Conservation (phyloP, 495 filamentous ascomycete species). For the Podospora bellae-mahoneyi region DNA sequence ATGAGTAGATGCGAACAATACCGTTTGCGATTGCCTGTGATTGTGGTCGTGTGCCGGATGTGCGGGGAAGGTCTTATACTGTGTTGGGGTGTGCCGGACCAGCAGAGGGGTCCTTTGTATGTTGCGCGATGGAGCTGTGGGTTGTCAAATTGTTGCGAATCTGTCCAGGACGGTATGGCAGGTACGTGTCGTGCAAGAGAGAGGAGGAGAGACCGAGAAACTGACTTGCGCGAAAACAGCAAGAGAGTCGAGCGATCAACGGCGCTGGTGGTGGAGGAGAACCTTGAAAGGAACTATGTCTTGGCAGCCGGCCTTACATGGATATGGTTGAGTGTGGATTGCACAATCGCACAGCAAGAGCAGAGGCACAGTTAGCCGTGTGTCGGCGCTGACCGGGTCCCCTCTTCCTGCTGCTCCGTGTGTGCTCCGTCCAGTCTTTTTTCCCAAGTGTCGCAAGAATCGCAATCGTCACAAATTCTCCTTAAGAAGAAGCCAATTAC, state of each 20-base stretch:
- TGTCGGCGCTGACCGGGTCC: conserved; percentile 16
- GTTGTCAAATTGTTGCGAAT: background rate
- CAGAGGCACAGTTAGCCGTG: conserved; percentile 14
- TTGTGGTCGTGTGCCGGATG: conserved; percentile 3
- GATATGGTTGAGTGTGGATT: conserved; percentile 21
- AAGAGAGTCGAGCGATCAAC: background rate
- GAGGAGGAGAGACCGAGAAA: conserved; percentile 12
- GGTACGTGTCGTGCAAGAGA: conserved; percentile 5
- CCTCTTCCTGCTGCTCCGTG: background rate
- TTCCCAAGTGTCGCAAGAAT: conserved; percentile 8
- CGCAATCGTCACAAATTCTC: conserved; percentile 1
- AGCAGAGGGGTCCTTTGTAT: conserved; percentile 5
- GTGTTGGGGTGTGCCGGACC: conserved; percentile 1
- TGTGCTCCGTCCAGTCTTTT: background rate
- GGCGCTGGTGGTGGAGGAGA: conserved; percentile 8
- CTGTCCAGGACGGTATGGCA: background rate
- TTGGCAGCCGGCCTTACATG: conserved; percentile 19
- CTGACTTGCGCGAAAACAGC: background rate
- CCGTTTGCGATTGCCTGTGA: background rate
- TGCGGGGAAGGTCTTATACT: background rate
- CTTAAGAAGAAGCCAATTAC: background rate
- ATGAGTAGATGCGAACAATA: background rate
- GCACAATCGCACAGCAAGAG: conserved; percentile 12
- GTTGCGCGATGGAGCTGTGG: background rate
- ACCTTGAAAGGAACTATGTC: conserved; percentile 21